phyloP scores from a whole-genome alignment of 768 basidiomycete species.

The Leccinum rimulosum region DNA sequence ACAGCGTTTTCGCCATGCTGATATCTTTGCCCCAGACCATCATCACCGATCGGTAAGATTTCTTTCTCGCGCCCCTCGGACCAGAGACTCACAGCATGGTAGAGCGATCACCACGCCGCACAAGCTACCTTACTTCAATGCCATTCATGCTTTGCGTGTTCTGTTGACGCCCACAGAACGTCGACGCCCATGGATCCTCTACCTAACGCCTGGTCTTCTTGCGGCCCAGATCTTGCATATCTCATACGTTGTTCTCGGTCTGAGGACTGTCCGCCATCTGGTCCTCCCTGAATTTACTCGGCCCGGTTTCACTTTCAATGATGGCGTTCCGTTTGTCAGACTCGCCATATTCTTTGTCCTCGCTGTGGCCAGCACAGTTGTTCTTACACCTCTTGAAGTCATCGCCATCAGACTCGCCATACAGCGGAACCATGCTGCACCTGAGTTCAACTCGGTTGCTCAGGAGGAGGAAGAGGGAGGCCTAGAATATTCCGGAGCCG shows the following conservation, averaged over 20 bases:
- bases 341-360: conserved; percentile 56
- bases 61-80: neutral
- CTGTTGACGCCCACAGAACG: conserved; percentile 82
- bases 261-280: conserved; percentile 45
- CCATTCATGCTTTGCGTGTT: conserved; percentile 57
- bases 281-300: conserved; percentile 54
- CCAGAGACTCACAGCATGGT: conserved; percentile 3
- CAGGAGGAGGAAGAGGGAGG: conserved; percentile 69
- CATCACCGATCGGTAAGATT: conserved; percentile 67
- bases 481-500: conserved; percentile 61
- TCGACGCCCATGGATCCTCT: conserved; percentile 74
- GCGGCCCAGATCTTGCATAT: conserved; percentile 43
- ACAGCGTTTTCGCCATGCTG: conserved; percentile 63
- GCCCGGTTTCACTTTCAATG: conserved; percentile 30
- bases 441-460: conserved; percentile 70
- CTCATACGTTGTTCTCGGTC: conserved; percentile 42
- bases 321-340: conserved; percentile 48
- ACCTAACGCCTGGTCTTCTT: conserved; percentile 70
- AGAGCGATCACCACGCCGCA: conserved; percentile 85
- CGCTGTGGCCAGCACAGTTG: conserved; percentile 50
- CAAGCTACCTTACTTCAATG: conserved; percentile 62
- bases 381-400: conserved; percentile 78
- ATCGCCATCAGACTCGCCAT: conserved; percentile 76
- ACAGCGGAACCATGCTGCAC: conserved; percentile 78
- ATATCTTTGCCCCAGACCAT: conserved; percentile 68